phyloP scores from a whole-genome alignment of 768 basidiomycete species.

The Mycena polygramma region DNA sequence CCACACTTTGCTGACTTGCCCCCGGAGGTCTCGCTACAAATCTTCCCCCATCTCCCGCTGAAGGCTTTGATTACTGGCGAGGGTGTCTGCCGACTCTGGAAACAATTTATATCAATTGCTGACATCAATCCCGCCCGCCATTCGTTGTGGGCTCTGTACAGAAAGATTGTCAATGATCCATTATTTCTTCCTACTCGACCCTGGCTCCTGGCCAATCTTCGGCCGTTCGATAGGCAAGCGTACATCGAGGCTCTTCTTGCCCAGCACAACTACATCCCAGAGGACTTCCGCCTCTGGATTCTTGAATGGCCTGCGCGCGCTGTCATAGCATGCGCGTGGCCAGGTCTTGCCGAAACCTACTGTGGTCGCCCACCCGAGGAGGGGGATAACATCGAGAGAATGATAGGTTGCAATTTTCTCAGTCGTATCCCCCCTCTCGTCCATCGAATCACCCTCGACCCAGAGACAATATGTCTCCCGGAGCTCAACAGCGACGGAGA shows the following conservation, averaged over 20 bases:
- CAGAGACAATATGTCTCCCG: neutral
- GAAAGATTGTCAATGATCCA: conserved; percentile 33
- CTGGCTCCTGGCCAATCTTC: conserved; percentile 31
- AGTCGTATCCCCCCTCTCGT: neutral
- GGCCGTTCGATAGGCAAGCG: conserved; percentile 33
- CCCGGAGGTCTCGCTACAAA: too few species aligned
- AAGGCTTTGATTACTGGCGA: too few species aligned
- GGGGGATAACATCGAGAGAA: neutral
- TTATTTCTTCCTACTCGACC: conserved; percentile 38
- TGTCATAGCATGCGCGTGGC: conserved; percentile 40
- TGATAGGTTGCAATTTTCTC: conserved; percentile 7
- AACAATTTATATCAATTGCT: neutral
- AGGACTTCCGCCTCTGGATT: conserved; percentile 42
- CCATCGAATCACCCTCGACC: neutral
- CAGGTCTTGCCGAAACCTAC: conserved; percentile 31
- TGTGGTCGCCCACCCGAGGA: too few species aligned
- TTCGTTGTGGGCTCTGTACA: conserved; percentile 38
- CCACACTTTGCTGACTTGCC: too few species aligned
- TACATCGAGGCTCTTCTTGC: conserved; percentile 32
- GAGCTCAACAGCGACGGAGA: neutral
- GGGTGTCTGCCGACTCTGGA: conserved; percentile 24
- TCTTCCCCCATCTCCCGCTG: too few species aligned
- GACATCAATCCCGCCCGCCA: conserved; percentile 38
- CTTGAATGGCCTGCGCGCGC: conserved; percentile 44
- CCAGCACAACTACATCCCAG: conserved; percentile 32